Evolutionary conservation across 257 asterid genomes (phyloP).

Genomic region (Cinchona pubescens): DNA sequence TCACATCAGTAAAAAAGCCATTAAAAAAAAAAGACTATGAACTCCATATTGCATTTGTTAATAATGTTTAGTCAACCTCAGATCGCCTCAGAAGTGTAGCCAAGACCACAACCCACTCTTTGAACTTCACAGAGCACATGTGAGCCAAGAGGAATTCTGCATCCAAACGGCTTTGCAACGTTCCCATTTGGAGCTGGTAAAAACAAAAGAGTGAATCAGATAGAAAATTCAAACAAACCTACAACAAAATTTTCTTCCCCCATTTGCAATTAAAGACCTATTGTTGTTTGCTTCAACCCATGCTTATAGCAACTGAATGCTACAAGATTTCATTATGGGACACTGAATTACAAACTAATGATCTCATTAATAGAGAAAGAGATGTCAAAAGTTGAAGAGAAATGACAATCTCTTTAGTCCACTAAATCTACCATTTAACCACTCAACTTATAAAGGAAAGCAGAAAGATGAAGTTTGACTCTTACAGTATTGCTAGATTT

Average conservation of each 20-base stretch:
- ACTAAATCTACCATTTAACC: background rate
- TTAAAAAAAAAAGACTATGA: background rate
- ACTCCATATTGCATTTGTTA: background rate
- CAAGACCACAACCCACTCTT: slow-evolving; percentile 97
- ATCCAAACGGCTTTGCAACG: slow-evolving; percentile 88
- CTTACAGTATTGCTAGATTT: background rate
- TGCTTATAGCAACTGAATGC: background rate
- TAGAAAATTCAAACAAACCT: slow-evolving; percentile 10
- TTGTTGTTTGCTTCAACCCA: background rate
- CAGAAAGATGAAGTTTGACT: background rate
- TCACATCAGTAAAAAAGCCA: background rate
- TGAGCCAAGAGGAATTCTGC: slow-evolving; percentile 95
- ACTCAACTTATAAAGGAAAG: background rate
- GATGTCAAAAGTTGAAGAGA: background rate
- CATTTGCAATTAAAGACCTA: background rate
- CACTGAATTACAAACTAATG: background rate
- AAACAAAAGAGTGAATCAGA: slow-evolving; percentile 19
- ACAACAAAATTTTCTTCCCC: background rate
- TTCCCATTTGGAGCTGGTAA: slow-evolving; percentile 86
- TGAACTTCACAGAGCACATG: slow-evolving; percentile 97
- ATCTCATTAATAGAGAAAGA: background rate
- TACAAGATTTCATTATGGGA: background rate
- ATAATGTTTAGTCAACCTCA: slow-evolving; percentile 54
- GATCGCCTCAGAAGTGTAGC: slow-evolving; percentile 96
- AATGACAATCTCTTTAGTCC: too few relatives aligned